Base-by-base conservation (phyloP, 176 grass and related monocot species). In the Coix lacrymajobi region DNA sequence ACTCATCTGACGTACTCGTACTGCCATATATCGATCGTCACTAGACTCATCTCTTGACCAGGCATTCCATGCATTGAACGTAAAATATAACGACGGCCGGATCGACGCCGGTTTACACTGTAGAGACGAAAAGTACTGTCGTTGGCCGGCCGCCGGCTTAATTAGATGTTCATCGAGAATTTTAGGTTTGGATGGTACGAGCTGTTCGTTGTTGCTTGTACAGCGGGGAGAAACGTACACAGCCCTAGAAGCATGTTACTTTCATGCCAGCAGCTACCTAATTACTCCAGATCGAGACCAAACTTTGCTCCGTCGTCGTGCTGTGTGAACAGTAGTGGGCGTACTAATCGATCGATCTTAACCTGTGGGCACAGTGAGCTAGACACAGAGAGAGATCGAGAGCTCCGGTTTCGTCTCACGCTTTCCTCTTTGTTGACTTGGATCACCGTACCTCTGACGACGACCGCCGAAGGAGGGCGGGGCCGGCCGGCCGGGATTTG, bases 371-470 rank as follows among this genome's bases (percentile, higher is more conserved):
- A 56, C 34, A 65, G 32, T 17, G 43, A 52, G 56, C 13, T 9
- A 13, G 11, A 6, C 3, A 68, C 36, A 40, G 19, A 24, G 19
- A 33, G 8, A 7, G 20, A 62, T 5, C 3, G 6, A 45, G 0
- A 20, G 63, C 25, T 48, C 15, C 4, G 41, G 41, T 74, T 79
- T 48, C 39, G 7, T 24, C 46, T 26, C 10, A 63, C 30, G n/a
- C 69, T 79, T 33, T 81, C 25, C 31, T 49, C 49, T 84, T 80
- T 88, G 81, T 73, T 84, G 87, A 79, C 87, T 68, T 79, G 4
- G 6, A 4, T 8, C 22, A 58, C 22, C 52, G 37, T 11, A 29
- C 25, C 14, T 28, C n/a, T 34, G 51, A 64, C 32, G 51, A 54
- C 19, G 38, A 33, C 44, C 34, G 52, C 17, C 79, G 63, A 43